phyloP scores from a whole-genome alignment of 176 grass and related monocot species.

The Avena insularis region DNA sequence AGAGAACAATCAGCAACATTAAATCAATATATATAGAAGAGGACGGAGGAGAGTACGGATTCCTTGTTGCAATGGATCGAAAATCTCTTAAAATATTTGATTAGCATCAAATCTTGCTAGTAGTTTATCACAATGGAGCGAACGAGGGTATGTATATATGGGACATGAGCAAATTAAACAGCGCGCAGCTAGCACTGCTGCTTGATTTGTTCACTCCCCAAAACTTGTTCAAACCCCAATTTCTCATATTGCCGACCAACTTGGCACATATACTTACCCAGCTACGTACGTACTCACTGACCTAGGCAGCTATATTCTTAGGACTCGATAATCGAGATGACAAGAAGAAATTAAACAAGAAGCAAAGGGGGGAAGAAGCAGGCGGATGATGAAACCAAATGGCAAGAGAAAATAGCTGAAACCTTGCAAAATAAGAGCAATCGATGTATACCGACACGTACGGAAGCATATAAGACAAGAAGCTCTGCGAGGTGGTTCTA shows the following conservation, averaged over 20 bases:
- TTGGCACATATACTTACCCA: neutral
- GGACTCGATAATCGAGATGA: neutral
- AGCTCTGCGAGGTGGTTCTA: constrained; percentile 42
- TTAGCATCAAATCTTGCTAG: constrained; percentile 31
- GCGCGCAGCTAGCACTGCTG: neutral
- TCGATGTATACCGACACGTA: constrained; percentile 55
- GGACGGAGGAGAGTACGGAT: constrained; percentile 8
- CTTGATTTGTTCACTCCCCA: neutral
- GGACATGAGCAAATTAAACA: constrained; percentile 32
- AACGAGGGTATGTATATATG: neutral
- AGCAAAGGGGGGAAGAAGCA: neutral
- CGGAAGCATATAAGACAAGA: constrained; percentile 48
- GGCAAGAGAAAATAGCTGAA: constrained; percentile 47
- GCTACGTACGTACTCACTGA: constrained; percentile 21
- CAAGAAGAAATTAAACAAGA: constrained; percentile 24
- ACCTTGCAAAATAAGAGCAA: constrained; percentile 46
- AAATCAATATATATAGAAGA: neutral
- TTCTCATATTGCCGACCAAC: neutral
- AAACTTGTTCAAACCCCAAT: neutral
- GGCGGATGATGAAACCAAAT: constrained; percentile 37
- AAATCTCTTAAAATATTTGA: constrained; percentile 25
- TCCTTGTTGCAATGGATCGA: neutral
- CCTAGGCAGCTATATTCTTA: constrained; percentile 35
- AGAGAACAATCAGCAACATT: constrained; percentile 19
- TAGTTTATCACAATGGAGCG: neutral